Base-by-base conservation (phyloP, 352 stramenopile genomes). In the Pythium folliculosum region DNA sequence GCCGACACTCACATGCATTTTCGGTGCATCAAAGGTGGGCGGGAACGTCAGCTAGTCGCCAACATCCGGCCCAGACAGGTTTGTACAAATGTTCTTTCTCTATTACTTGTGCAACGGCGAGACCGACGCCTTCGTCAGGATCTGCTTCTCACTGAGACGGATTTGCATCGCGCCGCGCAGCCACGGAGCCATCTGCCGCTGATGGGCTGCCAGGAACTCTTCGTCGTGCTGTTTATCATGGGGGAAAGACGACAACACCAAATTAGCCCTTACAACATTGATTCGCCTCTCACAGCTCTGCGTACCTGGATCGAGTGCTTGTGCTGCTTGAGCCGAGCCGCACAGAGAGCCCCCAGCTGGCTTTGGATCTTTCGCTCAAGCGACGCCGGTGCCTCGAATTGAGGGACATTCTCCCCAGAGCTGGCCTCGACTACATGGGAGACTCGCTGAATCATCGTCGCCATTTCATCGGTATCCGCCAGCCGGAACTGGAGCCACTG, bases 131-230 rank as follows among this genome's bases (percentile, higher is more conserved):
- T 76, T 76, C n/a, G 22, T 23, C 4, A 83, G 53, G 32, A 74
- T 75, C 3, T 60, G 62, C 58, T 94, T 94, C 68, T 94, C 82
- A 40, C 78, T 73, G 61, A 89, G 86, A 62, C 86, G 84, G 56
- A 91, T 67, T 52, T 91, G 72, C 48, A 94, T 60, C 38, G 82
- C 90, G 21, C 79, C 85, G 32, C 76, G 77, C 44, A 91, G 73
- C 85, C 82, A 94, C 19, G 70, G 55, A 12, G 83, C 82, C 68
- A 94, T 75, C 63, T 88, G 73, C 40, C 61, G 44, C 0, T 81
- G 63, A 12, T 90, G 77, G 9, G 53, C 64, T 13, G 22, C 52
- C 16, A 92, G 59, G 32, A 94, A 91, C 4, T 43, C 32, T 22
- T 80, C 67, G 59, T 94, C 84, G 45, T 73, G 63, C 83, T 92